phyloP scores from a whole-genome alignment of 139 green algal genomes.

The Parachlorella kessleri region DNA sequence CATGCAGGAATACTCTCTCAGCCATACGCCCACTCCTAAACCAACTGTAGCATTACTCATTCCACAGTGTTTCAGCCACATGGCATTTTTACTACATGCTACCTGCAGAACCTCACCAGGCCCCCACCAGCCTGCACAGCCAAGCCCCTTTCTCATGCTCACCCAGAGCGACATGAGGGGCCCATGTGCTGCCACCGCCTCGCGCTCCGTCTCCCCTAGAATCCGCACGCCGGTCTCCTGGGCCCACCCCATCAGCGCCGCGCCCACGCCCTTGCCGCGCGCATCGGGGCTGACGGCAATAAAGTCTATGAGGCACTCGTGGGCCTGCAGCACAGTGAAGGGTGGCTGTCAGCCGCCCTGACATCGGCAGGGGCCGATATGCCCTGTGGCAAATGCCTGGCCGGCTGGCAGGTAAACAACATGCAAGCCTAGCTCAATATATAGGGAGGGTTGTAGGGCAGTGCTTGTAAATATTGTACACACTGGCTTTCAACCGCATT shows the following conservation, averaged over 20 bases:
- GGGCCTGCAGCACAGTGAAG: slow-evolving; percentile 8
- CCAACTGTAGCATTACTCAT: too few species aligned
- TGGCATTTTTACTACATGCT: too few species aligned
- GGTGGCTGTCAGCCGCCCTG: not conserved
- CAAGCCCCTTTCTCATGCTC: not conserved
- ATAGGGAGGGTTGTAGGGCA: too few species aligned
- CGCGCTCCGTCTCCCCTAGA: not conserved
- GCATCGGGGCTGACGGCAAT: slow-evolving; percentile 31
- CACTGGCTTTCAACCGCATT: too few species aligned
- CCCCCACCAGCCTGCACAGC: not conserved
- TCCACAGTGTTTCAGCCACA: too few species aligned
- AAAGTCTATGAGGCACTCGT: slow-evolving; percentile 46
- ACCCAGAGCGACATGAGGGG: slow-evolving; percentile 35
- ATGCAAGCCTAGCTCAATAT: too few species aligned
- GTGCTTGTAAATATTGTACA: too few species aligned
- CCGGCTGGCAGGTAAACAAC: too few species aligned
- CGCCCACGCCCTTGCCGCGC: slow-evolving; percentile 35
- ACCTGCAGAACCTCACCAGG: not conserved
- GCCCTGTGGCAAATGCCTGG: too few species aligned
- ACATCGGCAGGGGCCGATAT: too few species aligned
- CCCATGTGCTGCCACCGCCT: slow-evolving; percentile 12
- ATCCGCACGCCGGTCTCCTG: slow-evolving; percentile 12
- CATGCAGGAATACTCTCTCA: too few species aligned
- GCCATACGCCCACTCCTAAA: too few species aligned
- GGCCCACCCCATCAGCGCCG: slow-evolving; percentile 32